Conservation (phyloP, 2,329 filamentous ascomycete species). For the Pseudogymnoascus sp. region DNA sequence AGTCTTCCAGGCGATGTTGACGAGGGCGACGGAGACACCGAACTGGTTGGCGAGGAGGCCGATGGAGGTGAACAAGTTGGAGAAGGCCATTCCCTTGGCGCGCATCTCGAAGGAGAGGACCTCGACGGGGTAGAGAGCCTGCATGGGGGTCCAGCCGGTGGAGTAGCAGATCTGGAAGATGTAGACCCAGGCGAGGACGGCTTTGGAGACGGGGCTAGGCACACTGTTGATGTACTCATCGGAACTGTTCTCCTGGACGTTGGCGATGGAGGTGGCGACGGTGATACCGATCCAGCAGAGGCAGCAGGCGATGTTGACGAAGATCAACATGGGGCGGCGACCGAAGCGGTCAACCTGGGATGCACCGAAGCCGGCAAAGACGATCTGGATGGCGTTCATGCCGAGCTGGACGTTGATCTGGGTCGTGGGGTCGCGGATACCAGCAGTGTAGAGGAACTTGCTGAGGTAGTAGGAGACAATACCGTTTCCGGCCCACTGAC, state of each 20-base stretch:
- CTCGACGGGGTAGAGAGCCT: constrained; percentile 44
- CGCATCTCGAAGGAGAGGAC: constrained; percentile 45
- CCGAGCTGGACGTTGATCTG: constrained; percentile 43
- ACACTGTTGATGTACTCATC: not conserved
- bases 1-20: constrained; percentile 43
- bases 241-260: not conserved
- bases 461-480: constrained; percentile 18
- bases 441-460: constrained; percentile 35
- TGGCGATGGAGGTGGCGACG: constrained; percentile 29
- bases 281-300: constrained; percentile 44
- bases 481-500: constrained; percentile 10
- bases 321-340: constrained; percentile 45
- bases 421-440: constrained; percentile 33
- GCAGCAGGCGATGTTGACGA: constrained; percentile 39
- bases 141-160: constrained; percentile 36
- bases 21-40: constrained; percentile 37
- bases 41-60: constrained; percentile 39
- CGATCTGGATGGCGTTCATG: constrained; percentile 45
- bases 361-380: constrained; percentile 47
- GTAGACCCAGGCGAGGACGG: constrained; percentile 44
- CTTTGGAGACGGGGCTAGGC: constrained; percentile 30
- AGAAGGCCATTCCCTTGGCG: constrained; percentile 48
- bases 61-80: constrained; percentile 34
- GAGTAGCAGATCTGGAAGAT: constrained; percentile 45
- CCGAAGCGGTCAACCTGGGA: constrained; percentile 47